Percentiles rank a stretch among this genome's conserved stretches.
Evolutionary conservation across 2,329 filamentous ascomycete genomes (phyloP).

Genomic region (Aaosphaeria pasadenensis): DNA sequence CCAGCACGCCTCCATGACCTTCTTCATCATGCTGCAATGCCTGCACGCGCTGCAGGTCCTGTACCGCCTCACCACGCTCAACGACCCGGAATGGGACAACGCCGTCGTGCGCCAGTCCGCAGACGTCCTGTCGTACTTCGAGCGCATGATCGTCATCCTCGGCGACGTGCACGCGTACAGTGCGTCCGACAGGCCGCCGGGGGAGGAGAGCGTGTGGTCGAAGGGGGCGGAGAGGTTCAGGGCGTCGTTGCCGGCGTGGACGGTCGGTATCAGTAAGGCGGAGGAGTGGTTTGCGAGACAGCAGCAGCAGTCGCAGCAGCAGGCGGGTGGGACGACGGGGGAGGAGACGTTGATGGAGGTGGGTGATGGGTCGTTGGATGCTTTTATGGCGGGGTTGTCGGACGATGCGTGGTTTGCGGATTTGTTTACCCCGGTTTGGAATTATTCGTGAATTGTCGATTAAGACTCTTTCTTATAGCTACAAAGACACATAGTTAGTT

Average conservation of each 20-base stretch:
- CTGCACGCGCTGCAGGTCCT: slow-evolving; percentile 6
- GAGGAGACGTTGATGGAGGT: too few relatives aligned
- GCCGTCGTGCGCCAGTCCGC: slow-evolving; percentile 4
- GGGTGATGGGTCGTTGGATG: neutral
- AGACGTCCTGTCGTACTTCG: slow-evolving; percentile 9
- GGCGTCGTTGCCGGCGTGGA: slow-evolving; percentile 3
- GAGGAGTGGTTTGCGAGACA: too few relatives aligned
- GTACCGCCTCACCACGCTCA: slow-evolving; percentile 4
- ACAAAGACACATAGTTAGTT: too few relatives aligned
- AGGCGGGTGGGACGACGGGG: too few relatives aligned
- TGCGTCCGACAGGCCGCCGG: neutral
- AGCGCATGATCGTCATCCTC: slow-evolving; percentile 1
- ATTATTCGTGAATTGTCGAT: neutral
- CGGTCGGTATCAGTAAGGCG: slow-evolving; percentile 3
- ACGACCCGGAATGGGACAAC: slow-evolving; percentile 11
- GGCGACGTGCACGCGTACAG: neutral
- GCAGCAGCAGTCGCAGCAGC: too few relatives aligned
- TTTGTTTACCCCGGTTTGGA: neutral
- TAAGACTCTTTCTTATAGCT: too few relatives aligned
- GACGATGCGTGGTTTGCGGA: neutral
- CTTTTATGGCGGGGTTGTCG: neutral
- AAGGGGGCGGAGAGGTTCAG: slow-evolving; percentile 3
- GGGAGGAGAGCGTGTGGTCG: slow-evolving; percentile 2
- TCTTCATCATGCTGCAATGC: slow-evolving; percentile 4
- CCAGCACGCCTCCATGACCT: neutral